phyloP scores from a whole-genome alignment of 345 rosid species.

The Triadica sebifera region DNA sequence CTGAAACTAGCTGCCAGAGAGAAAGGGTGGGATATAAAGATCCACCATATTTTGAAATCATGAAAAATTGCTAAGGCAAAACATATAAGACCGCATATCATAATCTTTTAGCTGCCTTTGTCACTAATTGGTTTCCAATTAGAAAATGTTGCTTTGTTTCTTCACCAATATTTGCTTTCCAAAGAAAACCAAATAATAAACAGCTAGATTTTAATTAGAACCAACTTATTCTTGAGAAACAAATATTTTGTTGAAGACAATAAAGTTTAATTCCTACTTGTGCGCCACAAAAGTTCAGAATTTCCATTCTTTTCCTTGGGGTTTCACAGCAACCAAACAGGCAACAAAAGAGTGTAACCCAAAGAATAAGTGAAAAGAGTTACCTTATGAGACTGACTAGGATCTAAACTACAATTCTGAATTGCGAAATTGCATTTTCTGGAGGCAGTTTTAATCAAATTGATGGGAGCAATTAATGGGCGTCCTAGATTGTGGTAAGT shows the following conservation, averaged over 20 bases:
- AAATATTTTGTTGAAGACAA: background rate
- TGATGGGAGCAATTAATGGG: slow-evolving; percentile 23
- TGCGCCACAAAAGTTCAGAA: background rate
- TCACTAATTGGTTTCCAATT: background rate
- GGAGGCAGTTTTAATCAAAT: slow-evolving; percentile 18
- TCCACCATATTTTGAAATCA: background rate
- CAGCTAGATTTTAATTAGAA: background rate
- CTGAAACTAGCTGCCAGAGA: slow-evolving; percentile 59
- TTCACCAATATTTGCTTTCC: background rate
- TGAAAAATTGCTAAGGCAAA: background rate
- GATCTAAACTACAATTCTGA: slow-evolving; percentile 33
- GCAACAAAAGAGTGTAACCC: background rate
- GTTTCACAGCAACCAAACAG: slow-evolving; percentile 22
- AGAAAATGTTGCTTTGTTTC: background rate
- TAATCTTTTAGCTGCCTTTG: background rate
- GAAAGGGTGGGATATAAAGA: background rate
- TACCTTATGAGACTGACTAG: slow-evolving; percentile 51
- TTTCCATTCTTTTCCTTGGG: slow-evolving; percentile 7
- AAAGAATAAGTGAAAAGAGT: background rate
- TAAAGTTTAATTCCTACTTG: background rate
- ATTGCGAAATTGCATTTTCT: slow-evolving; percentile 47
- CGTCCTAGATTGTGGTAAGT: slow-evolving; percentile 21
- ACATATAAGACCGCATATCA: background rate
- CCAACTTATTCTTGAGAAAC: background rate
- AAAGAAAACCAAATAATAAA: background rate